Evolutionary conservation across 805 yeast species (phyloP), one percentile per base, ranked within the genome.

Genomic region (Wickerhamiella sergipiensis): DNA sequence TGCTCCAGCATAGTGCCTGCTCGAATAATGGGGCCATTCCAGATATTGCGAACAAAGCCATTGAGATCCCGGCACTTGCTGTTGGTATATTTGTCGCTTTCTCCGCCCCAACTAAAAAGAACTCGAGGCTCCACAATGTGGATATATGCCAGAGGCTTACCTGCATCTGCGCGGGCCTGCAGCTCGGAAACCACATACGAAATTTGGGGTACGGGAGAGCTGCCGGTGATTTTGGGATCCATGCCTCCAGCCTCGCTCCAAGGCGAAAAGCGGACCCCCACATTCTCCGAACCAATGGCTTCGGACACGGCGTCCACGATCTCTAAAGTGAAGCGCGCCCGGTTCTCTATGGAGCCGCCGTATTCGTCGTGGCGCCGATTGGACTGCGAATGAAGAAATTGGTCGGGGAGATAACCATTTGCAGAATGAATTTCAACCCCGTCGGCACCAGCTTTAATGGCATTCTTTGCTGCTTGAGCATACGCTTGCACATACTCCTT

Each of bases 391-490:
- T 76, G 71, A 49, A 76, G 57, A 56, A 81, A 79, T 57, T 72
- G 70, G 58, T 71, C 67, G 31, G 75, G 53, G 46, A 81, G 63
- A 57, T 76, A 79, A 1, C 86, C 85, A 61, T 80, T 79, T 19
- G 87, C 87, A 40, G 70, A 70, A 62, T 81, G 85, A 47, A 81
- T 67, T 59, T 80, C 85, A 46, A 83, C 75, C 56, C 80, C 80
- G 63, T 83, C 85, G 48, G 76, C 71, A 0, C 80, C 79, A 6
- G 79, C 73, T 12, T 68, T 71, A 36, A 72, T 65, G 1, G 85
- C 77, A 53, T 72, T 70, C 52, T 68, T 65, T 65, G 82, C 79
- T 43, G 79, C 77, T 1, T 56, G 53, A 9, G 68, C 75, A 57
- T 62, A 78, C 46, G 70, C 70, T 42, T 65, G 54, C 23, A 71